A percentile compares a stretch with the other conserved stretches of the same genome.
Evolutionary conservation across 2,329 filamentous ascomycete genomes (phyloP).

Genomic region (Talaromyces marneffei): DNA sequence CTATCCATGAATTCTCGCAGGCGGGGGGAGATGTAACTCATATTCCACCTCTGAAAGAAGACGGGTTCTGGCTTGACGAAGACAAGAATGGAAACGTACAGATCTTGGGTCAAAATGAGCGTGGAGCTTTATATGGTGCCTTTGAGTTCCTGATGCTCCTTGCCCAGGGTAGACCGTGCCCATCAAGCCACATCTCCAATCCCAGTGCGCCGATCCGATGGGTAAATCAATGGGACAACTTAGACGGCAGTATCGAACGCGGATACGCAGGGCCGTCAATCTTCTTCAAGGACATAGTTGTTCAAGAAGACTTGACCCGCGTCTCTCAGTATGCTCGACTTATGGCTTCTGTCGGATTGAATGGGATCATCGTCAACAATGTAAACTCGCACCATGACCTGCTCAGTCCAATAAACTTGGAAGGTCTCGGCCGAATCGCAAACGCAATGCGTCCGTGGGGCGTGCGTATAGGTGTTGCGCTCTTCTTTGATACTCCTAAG

Average conservation of each 20-base stretch:
- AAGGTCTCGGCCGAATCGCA: conserved; percentile 57
- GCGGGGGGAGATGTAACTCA: conserved; percentile 18
- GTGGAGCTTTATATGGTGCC: conserved; percentile 62
- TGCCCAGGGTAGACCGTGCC: conserved; percentile 53
- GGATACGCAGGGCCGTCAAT: conserved; percentile 64
- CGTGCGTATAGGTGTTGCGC: conserved; percentile 58
- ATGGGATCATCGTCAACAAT: conserved; percentile 64
- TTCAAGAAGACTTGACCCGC: conserved; percentile 56
- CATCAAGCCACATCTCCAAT: conserved; percentile 47
- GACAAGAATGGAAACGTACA: conserved; percentile 41
- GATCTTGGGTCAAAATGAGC: conserved; percentile 61
- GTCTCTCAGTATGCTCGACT: conserved; percentile 60
- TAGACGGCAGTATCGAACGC: conserved; percentile 61
- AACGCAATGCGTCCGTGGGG: conserved; percentile 63
- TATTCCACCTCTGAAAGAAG: conserved; percentile 27
- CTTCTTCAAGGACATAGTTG: conserved; percentile 56
- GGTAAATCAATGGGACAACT: conserved; percentile 70
- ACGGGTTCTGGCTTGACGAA: conserved; percentile 56
- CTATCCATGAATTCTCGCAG: conserved; percentile 26
- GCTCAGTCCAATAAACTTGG: conserved; percentile 52
- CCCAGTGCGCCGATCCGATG: conserved; percentile 60
- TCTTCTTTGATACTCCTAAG: conserved; percentile 63
- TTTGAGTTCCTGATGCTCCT: conserved; percentile 63
- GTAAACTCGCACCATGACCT: conserved; percentile 62
- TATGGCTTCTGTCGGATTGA: conserved; percentile 60